Evolutionary conservation across 371 early-diverging fungal genomes (phyloP), one percentile per base, ranked within the genome.

Genomic region (Saksenaea oblongispora): DNA sequence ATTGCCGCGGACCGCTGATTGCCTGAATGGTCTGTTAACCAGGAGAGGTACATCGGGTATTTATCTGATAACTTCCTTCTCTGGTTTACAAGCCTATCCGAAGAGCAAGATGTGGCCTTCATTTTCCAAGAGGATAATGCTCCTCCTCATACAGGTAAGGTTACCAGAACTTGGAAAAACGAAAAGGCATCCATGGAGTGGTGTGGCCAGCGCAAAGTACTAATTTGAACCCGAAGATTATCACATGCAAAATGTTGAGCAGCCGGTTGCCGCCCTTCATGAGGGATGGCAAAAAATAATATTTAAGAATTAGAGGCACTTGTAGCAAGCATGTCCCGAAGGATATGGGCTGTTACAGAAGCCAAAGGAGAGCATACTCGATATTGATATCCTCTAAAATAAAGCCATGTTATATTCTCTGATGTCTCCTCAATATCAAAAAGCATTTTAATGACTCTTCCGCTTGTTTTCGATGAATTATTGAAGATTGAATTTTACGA

Each of bases 111-210:
- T 5, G 54, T 13, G 61, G 64, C 5, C 9, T 54, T 73, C 3
- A 63, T 69, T n/a, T 71, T 74, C 55, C 75, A 73, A 55, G 71
- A 76, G 34, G 73, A 76, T 65, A 73, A 73, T 51, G 64, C 66
- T 34, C 15, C 64, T 0, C 41, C 75, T 47, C 79, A 75, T 39
- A 74, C 59, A 34, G 57, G 73, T 5, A 66, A 67, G 26, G 17
- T 66, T 22, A 61, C 61, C 9, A n/a, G 56, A 17, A 56, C 65
- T 17, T 69, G 51, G 57, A 47, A 69, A 17, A 44, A 47, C 2
- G 0, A 65, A 4, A 24, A 64, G 35, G 37, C 9, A 60, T 65
- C 44, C 41, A 34, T 17, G 54, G 70, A 4, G 51, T 79, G 14
- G 54, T 62, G 5, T 75, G 69, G 75, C 74, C 75, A 28, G 59